Evolutionary conservation across 129 eudicot species (phyloP).

Genomic region (Flaveria bidentis): DNA sequence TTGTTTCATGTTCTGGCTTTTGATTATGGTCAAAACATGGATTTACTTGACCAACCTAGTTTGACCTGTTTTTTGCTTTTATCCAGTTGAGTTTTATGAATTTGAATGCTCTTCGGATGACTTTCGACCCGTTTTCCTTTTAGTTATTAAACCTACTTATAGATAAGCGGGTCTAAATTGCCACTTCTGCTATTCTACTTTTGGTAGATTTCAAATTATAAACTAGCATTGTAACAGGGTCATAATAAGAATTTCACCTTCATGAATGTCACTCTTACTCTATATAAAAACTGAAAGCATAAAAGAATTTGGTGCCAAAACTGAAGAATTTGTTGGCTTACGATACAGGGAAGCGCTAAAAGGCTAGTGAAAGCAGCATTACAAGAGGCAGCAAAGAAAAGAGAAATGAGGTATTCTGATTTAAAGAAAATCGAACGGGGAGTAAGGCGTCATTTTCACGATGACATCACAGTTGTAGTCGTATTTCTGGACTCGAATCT

Average conservation of each 20-base stretch:
- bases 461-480: constrained; percentile 78
- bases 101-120: not conserved
- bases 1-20: no score
- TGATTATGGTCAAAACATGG: no score
- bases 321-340: no score
- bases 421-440: constrained; percentile 85
- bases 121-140: not conserved
- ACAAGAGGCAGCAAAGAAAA: constrained; percentile 87
- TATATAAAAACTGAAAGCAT: no score
- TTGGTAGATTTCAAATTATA: no score
- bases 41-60: no score
- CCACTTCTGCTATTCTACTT: not conserved
- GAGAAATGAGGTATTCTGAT: constrained; percentile 88
- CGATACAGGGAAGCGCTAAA: constrained; percentile 78
- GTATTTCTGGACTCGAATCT: constrained; percentile 77
- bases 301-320: no score
- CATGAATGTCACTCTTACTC: no score
- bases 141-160: not conserved
- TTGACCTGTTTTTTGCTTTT: not conserved
- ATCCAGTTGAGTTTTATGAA: not conserved
- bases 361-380: constrained; percentile 78
- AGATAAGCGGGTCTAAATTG: not conserved
- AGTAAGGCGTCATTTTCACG: constrained; percentile 90
- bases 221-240: no score
- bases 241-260: no score